Percentiles rank a stretch among this genome's conserved stretches.
Conservation (phyloP, 192 early-diverging fungal genomes). For the Gryganskiella cystojenkinii region DNA sequence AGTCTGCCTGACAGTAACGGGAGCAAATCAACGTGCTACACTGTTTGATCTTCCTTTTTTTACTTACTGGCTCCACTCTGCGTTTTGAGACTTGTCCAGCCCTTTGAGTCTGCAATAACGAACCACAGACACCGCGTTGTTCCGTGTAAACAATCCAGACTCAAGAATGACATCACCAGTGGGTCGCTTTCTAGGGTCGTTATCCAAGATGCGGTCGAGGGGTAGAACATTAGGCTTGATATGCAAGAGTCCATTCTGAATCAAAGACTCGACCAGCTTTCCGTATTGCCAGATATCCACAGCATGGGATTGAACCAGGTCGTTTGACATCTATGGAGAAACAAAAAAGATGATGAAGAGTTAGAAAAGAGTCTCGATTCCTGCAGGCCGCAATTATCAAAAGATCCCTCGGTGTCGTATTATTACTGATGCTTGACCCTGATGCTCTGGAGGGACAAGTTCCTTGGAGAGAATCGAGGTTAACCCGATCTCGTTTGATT, state of each 20-base stretch:
- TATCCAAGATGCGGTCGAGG: conserved; percentile 24
- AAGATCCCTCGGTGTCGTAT: neutral
- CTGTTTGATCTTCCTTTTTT: too few relatives aligned
- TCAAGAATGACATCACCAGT: conserved; percentile 40
- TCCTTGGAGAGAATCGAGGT: conserved; percentile 39
- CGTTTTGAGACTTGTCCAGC: conserved; percentile 40
- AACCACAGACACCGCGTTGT: conserved; percentile 38
- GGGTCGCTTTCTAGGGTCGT: conserved; percentile 25
- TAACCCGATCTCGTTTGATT: conserved; percentile 23
- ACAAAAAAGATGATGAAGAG: neutral
- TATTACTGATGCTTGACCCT: conserved; percentile 5
- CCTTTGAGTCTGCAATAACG: conserved; percentile 51
- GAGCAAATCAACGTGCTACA: too few relatives aligned
- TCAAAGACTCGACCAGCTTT: conserved; percentile 34
- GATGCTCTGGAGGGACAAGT: conserved; percentile 38
- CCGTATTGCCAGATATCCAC: conserved; percentile 50
- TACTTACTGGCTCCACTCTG: conserved; percentile 44
- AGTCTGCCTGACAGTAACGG: too few relatives aligned
- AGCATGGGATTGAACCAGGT: conserved; percentile 22
- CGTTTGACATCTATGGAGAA: conserved; percentile 1
- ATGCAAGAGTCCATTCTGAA: conserved; percentile 35
- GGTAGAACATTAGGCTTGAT: conserved; percentile 19
- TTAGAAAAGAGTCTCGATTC: too few relatives aligned
- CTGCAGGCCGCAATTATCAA: neutral
- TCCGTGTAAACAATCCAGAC: conserved; percentile 20